Percentiles rank a stretch among this genome's conserved stretches.
Evolutionary conservation across 1,139 yeast genomes (phyloP).

Genomic region (Magnusiomyces suaveolens): DNA sequence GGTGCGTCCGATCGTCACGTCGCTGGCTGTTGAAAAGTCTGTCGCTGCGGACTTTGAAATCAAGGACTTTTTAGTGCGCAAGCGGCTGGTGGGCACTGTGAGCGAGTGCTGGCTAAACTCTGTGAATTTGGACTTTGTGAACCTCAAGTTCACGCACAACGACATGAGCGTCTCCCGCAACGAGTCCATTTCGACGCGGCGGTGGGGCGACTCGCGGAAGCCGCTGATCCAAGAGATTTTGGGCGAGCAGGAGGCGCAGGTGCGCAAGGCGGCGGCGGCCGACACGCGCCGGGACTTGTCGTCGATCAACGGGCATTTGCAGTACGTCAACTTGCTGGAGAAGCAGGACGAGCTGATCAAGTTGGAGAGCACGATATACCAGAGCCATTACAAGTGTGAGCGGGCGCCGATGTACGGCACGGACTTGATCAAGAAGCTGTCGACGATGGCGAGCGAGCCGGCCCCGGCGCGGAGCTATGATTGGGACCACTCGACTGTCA

Average conservation of each 20-base stretch:
- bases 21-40: slow-evolving; percentile 63
- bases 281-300: slow-evolving; percentile 31
- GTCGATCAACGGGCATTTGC: slow-evolving; percentile 54
- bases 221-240: slow-evolving; percentile 30
- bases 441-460: slow-evolving; percentile 5
- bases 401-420: slow-evolving; percentile 30
- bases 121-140: slow-evolving; percentile 50
- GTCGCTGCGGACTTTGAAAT: slow-evolving; percentile 45
- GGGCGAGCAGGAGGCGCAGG: slow-evolving; percentile 16
- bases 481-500: slow-evolving; percentile 21
- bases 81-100: slow-evolving; percentile 27
- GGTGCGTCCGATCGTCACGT: slow-evolving; percentile 88
- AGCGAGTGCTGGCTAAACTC: slow-evolving; percentile 22
- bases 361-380: slow-evolving; percentile 49
- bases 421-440: slow-evolving; percentile 19
- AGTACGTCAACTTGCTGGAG: slow-evolving; percentile 42
- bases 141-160: slow-evolving; percentile 46
- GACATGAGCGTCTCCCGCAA: slow-evolving; percentile 40
- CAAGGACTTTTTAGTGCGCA: slow-evolving; percentile 39
- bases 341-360: slow-evolving; percentile 44
- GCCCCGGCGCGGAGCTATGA: slow-evolving; percentile 16
- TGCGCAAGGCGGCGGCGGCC: slow-evolving; percentile 12
- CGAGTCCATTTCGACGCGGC: slow-evolving; percentile 40
- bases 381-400: slow-evolving; percentile 38
- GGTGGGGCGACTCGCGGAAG: slow-evolving; percentile 36